A percentile compares a stretch with the other conserved stretches of the same genome.
Evolutionary conservation across 2,329 filamentous ascomycete genomes (phyloP).

Genomic region (Phialemonium atrogriseum): DNA sequence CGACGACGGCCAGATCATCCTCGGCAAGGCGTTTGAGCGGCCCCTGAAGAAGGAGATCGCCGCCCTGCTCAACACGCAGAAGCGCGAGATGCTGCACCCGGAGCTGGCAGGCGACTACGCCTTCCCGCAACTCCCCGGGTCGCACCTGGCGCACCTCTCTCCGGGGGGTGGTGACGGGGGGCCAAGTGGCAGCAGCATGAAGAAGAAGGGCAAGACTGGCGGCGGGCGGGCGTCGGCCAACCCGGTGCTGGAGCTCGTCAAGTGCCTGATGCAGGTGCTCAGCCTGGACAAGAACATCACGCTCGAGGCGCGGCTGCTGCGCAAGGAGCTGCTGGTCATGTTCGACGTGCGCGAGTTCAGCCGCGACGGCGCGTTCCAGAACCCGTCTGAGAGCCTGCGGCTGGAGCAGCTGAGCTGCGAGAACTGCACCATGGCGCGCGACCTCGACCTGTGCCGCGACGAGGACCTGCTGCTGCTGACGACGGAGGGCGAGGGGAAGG

Average conservation of each 20-base stretch:
- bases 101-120: slow-evolving; percentile 80
- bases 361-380: slow-evolving; percentile 76
- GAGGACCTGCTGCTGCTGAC: slow-evolving; percentile 62
- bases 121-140: slow-evolving; percentile 74
- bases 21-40: slow-evolving; percentile 78
- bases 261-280: slow-evolving; percentile 85
- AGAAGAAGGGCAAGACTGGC: slow-evolving; percentile 7
- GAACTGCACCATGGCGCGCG: slow-evolving; percentile 80
- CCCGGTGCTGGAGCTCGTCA: slow-evolving; percentile 83
- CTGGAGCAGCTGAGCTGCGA: slow-evolving; percentile 75
- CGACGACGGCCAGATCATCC: slow-evolving; percentile 53
- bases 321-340: slow-evolving; percentile 79
- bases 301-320: slow-evolving; percentile 76
- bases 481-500: slow-evolving; percentile 9
- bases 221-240: slow-evolving; percentile 47
- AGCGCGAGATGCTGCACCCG: slow-evolving; percentile 80
- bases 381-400: slow-evolving; percentile 69
- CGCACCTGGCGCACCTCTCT: slow-evolving; percentile 44
- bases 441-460: slow-evolving; percentile 89
- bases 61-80: slow-evolving; percentile 73
- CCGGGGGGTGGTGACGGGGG: background rate
- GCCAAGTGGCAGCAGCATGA: background rate
- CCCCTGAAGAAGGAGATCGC: slow-evolving; percentile 85
- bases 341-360: slow-evolving; percentile 96
- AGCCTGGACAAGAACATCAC: slow-evolving; percentile 85